Base-by-base conservation (phyloP, 2,329 filamentous ascomycete species). In the Fusarium ambrosium region DNA sequence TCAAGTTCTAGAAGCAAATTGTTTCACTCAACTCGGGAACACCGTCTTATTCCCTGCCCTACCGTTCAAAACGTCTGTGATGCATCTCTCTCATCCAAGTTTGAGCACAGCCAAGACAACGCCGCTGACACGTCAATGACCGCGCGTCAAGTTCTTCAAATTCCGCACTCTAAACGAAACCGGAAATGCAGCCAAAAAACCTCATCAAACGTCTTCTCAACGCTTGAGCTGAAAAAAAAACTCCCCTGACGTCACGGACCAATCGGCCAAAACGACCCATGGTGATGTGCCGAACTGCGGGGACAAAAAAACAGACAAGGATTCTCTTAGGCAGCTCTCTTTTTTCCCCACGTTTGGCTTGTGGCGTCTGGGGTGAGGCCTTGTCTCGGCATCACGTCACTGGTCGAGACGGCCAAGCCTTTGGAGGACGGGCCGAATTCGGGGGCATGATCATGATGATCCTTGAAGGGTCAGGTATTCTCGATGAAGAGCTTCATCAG, bases 211-310 rank as follows among this genome's bases (percentile, higher is more conserved):
- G 29, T 56, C 7, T 59, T 34, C 41, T 55, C 62, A 45, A 41
- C 34, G 45, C 27, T 62, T 43, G 36, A 58, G 39, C 24, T 37
- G 32, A 14, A 60, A 39, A 43, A 51, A 39, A 43, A 14, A 51
- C 22, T 34, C 16, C 32, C 18, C 70, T 78, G 74, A 78, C 76
- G 72, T 78, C 76, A 78, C 70, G 45, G 63, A 53, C 69, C 66
- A 75, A 78, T 78, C 72, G 66, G 73, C 48, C 71, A 74, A 69
- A 71, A 69, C 63, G 56, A 65, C 43, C 37, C 27, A 68, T 20
- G 62, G 61, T 66, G 62, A 68, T 48, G 61, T 61, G 45, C 68
- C 37, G 64, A 53, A 77, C 67, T 78, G 77, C 77, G 77, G 77
- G 71, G 77, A 20, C 27, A 51, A 55, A 18, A 29, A 29, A 29